These are phyloP conservation scores for Dianthus caryophyllus DNA, from an alignment of 148 eudicot species.

Conservation along the genomic window DNA sequence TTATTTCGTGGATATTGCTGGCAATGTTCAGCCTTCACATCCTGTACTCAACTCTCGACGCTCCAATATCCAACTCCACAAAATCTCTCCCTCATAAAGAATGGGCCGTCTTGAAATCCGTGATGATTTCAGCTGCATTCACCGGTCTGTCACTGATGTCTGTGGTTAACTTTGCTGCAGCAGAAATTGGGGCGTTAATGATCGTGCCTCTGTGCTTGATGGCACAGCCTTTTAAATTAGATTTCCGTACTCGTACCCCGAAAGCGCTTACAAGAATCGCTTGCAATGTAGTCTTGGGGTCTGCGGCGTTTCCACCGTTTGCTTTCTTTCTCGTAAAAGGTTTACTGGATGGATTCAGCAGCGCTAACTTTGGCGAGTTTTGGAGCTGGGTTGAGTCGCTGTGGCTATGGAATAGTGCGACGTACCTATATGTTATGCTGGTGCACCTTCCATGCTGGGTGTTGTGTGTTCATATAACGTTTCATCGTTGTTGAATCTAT, in stretches of 20 bases:
- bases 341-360: slow-evolving; percentile 39
- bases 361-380: slow-evolving; percentile 46
- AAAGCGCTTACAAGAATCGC: slow-evolving; percentile 36
- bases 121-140: slow-evolving; percentile 64
- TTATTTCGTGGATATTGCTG: slow-evolving; percentile 51
- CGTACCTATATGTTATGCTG: slow-evolving; percentile 62
- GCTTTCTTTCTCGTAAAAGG: slow-evolving; percentile 55
- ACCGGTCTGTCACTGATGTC: slow-evolving; percentile 88
- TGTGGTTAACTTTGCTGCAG: slow-evolving; percentile 84
- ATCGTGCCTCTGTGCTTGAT: slow-evolving; percentile 77
- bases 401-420: slow-evolving; percentile 91
- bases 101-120: slow-evolving; percentile 78
- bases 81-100: slow-evolving; percentile 29
- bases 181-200: slow-evolving; percentile 83
- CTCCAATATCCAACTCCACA: slow-evolving; percentile 32
- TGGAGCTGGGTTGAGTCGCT: slow-evolving; percentile 87
- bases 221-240: slow-evolving; percentile 56
- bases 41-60: slow-evolving; percentile 35
- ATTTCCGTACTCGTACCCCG: slow-evolving; percentile 26
- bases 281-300: slow-evolving; percentile 43
- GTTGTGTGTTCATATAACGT: slow-evolving; percentile 55
- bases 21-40: slow-evolving; percentile 51
- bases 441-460: slow-evolving; percentile 96
- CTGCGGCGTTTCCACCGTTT: slow-evolving; percentile 57
- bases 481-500: slow-evolving; percentile 46